These are phyloP conservation scores for Cyphellophora attinorum DNA, from an alignment of 2,329 filamentous ascomycete genomes.

Conservation along the genomic window DNA sequence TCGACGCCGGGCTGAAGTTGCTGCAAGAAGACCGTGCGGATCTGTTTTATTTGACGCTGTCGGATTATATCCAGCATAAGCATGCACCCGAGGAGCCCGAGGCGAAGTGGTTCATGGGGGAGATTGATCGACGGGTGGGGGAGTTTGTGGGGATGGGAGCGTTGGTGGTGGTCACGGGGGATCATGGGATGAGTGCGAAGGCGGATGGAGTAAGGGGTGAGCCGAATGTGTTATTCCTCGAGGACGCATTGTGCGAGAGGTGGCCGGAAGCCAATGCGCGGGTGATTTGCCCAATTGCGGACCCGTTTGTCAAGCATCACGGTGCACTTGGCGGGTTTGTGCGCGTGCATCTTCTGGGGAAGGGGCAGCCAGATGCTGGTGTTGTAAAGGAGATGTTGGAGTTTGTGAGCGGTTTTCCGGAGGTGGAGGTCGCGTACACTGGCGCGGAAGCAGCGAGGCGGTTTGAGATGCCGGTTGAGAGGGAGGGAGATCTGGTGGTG, in stretches of 20 bases:
- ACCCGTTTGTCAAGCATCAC: conserved; percentile 35
- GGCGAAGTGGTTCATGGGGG: conserved; percentile 28
- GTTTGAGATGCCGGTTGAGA: conserved; percentile 30
- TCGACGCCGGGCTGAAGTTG: conserved; percentile 34
- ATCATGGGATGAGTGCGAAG: conserved; percentile 37
- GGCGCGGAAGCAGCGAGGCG: conserved; percentile 23
- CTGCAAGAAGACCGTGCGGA: conserved; percentile 30
- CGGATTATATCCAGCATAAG: conserved; percentile 38
- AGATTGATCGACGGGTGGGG: conserved; percentile 26
- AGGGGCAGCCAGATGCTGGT: conserved; percentile 10
- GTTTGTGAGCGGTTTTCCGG: conserved; percentile 20
- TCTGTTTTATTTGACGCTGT: conserved; percentile 34
- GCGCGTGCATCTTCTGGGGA: conserved; percentile 27
- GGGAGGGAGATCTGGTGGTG: conserved; percentile 33
- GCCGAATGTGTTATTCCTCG: conserved; percentile 31
- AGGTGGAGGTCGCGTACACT: conserved; percentile 25
- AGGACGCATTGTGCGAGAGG: conserved; percentile 26
- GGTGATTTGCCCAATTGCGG: conserved; percentile 36
- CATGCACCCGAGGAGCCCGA: conserved; percentile 27
- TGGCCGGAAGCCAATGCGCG: conserved; percentile 24
- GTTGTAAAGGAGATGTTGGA: conserved; percentile 22
- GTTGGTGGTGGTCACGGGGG: conserved; percentile 31
- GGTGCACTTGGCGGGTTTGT: conserved; percentile 35
- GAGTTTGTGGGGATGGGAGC: conserved; percentile 25
- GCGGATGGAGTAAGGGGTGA: conserved; percentile 21